phyloP scores from a whole-genome alignment of 2,329 filamentous ascomycete species.

The Tolypocladium amazonense region DNA sequence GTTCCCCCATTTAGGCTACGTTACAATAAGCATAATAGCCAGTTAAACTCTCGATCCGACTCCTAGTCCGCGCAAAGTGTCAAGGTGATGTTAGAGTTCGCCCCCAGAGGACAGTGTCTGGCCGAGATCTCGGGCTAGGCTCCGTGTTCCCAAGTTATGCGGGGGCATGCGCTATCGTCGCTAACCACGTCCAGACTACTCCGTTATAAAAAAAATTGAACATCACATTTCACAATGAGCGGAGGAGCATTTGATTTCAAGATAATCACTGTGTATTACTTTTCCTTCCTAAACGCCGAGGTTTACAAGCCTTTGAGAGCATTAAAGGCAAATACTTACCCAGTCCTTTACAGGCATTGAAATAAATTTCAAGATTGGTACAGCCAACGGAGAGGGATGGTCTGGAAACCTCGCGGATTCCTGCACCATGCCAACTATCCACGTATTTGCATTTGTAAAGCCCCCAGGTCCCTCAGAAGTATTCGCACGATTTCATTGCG shows the following conservation, averaged over 20 bases:
- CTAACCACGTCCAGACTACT: no score
- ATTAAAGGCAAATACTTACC: neutral
- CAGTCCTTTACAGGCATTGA: neutral
- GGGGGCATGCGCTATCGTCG: no score
- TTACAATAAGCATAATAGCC: no score
- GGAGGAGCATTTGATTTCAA: no score
- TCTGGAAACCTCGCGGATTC: neutral
- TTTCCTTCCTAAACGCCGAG: conserved; percentile 1
- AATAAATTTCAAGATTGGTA: neutral
- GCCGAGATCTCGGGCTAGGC: no score
- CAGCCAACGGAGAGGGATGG: neutral
- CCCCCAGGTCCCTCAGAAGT: conserved; percentile 27
- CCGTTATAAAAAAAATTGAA: no score
- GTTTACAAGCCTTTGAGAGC: neutral
- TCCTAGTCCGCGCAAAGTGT: no score
- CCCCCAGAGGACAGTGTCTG: no score
- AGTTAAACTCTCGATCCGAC: no score
- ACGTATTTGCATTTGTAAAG: conserved; percentile 14
- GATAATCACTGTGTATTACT: neutral
- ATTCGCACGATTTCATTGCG: conserved; percentile 21
- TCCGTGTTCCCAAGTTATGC: no score
- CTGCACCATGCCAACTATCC: neutral
- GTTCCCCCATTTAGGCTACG: no score
- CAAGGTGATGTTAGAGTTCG: no score
- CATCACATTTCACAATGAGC: neutral